phyloP scores from a whole-genome alignment of 2,329 filamentous ascomycete species.

The Phialophora macrospora region DNA sequence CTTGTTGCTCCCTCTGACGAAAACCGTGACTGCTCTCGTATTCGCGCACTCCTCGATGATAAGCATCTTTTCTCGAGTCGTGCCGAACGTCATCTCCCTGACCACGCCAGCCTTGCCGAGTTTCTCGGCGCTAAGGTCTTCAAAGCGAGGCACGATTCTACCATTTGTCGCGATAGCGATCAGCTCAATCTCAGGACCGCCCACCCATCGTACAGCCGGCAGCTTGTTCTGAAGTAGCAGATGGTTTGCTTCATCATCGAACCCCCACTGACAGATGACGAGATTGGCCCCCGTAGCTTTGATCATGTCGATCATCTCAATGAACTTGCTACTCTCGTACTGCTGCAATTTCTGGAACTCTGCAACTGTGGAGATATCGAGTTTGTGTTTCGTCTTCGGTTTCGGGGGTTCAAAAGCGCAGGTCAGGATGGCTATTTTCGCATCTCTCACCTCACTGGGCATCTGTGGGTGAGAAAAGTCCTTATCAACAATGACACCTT shows the following conservation, averaged over 20 bases:
- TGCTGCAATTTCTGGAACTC: slow-evolving; percentile 98
- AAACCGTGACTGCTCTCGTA: slow-evolving; percentile 92
- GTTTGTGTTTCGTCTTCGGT: slow-evolving; percentile 99
- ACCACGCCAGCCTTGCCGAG: slow-evolving; percentile 88
- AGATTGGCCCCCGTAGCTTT: slow-evolving; percentile 97
- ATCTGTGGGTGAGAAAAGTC: slow-evolving; percentile 99
- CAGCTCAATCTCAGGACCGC: slow-evolving; percentile 95
- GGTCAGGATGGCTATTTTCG: slow-evolving; percentile 95
- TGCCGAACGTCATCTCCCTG: slow-evolving; percentile 94
- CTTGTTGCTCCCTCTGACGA: slow-evolving; percentile 98
- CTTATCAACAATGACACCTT: slow-evolving; percentile 98
- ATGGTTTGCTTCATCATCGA: slow-evolving; percentile 98
- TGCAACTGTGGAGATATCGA: slow-evolving; percentile 95
- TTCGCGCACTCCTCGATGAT: slow-evolving; percentile 99
- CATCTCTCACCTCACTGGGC: slow-evolving; percentile 92
- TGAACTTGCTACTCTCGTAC: slow-evolving; percentile 95
- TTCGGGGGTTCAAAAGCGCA: slow-evolving; percentile 99
- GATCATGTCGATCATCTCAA: slow-evolving; percentile 98
- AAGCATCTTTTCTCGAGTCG: slow-evolving; percentile 98
- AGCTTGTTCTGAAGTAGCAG: slow-evolving; percentile 93
- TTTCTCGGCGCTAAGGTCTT: slow-evolving; percentile 89
- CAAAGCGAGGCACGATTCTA: slow-evolving; percentile 94
- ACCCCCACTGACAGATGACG: slow-evolving; percentile 99
- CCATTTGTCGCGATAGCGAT: slow-evolving; percentile 99
- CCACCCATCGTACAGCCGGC: slow-evolving; percentile 96